Conservation (phyloP, 768 basidiomycete species). For the Gymnopilus junonius region DNA sequence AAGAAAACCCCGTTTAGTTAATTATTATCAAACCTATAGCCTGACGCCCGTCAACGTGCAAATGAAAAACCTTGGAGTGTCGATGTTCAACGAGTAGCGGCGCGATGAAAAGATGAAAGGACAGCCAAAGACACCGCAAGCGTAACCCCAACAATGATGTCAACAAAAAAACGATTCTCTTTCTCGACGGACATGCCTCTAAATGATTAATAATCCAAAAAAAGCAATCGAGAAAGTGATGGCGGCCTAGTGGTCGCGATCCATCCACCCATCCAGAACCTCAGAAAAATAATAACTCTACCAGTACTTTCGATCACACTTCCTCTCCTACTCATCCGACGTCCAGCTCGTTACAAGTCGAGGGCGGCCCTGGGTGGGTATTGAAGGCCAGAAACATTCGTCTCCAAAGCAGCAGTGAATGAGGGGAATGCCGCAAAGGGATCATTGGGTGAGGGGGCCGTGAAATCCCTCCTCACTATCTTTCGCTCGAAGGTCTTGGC, state of each 20-base stretch:
- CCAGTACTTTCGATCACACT: background rate
- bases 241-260: background rate
- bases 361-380: constrained; percentile 24
- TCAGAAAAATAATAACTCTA: constrained; percentile 1
- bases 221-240: constrained; percentile 2
- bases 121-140: constrained; percentile 24
- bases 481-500: constrained; percentile 22
- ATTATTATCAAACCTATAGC: constrained; percentile 6
- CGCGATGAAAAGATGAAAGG: background rate
- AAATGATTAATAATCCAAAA: constrained; percentile 14
- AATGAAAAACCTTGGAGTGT: background rate
- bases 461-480: constrained; percentile 30
- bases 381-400: constrained; percentile 15
- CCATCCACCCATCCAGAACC: constrained; percentile 5
- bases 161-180: constrained; percentile 24
- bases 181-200: constrained; percentile 23
- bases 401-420: constrained; percentile 42
- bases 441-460: constrained; percentile 51
- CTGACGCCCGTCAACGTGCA: constrained; percentile 12
- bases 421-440: constrained; percentile 51
- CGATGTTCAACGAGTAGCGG: constrained; percentile 15
- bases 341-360: background rate
- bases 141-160: constrained; percentile 18
- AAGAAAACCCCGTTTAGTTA: background rate
- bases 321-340: background rate